Percentiles rank a stretch among this genome's conserved stretches.
Conservation (phyloP, 805 yeast genomes). For the Wickerhamomyces chambardii region DNA sequence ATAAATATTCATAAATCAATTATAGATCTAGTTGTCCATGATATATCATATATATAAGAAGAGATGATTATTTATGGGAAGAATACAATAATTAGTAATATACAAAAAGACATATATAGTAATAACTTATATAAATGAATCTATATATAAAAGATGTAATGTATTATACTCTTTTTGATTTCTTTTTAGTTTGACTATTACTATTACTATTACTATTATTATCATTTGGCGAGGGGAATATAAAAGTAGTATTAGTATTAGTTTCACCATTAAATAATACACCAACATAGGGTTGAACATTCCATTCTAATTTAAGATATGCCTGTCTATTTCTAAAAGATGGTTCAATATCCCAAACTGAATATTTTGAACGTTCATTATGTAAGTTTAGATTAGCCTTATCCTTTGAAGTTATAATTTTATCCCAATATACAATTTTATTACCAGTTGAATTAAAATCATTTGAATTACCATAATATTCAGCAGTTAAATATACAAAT, state of each 20-base stretch:
- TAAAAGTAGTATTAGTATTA: conserved; percentile 13
- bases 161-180: not conserved
- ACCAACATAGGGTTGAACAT: conserved; percentile 88
- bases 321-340: conserved; percentile 54
- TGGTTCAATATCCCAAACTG: conserved; percentile 78
- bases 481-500: conserved; percentile 86
- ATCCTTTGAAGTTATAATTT: conserved; percentile 50
- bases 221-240: conserved; percentile 10
- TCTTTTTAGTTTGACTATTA: conserved; percentile 3
- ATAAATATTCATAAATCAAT: no score
- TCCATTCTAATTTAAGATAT: conserved; percentile 71
- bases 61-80: no score
- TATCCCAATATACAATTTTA: conserved; percentile 87
- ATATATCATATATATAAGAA: no score
- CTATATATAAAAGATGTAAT: no score
- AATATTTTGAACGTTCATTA: conserved; percentile 60
- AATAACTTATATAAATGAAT: no score
- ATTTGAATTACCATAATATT: conserved; percentile 39
- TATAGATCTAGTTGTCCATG: no score
- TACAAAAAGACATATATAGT: no score
- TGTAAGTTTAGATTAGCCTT: conserved; percentile 48
- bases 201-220: conserved; percentile 5
- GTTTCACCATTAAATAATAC: conserved; percentile 63
- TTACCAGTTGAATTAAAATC: conserved; percentile 23
- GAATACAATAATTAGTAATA: no score